A percentile compares a stretch with the other conserved stretches of the same genome.
Evolutionary conservation across 768 basidiomycete species (phyloP).

Genomic region (Cystobasidium tubakii): DNA sequence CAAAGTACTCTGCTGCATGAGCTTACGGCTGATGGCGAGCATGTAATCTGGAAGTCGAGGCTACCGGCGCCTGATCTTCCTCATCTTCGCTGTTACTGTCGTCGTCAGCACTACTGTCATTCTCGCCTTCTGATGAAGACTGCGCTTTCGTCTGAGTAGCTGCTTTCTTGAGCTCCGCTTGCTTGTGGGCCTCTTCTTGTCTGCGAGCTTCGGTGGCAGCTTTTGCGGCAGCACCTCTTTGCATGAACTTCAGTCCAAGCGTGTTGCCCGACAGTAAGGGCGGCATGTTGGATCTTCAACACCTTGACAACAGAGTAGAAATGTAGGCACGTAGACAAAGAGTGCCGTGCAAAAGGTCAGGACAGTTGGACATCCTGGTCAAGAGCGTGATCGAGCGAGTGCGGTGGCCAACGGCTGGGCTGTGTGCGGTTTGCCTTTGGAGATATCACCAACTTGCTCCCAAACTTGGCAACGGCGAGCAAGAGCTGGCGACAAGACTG

Average conservation of each 20-base stretch:
- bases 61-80: not conserved
- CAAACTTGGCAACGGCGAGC: not conserved
- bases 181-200: slow-evolving; percentile 3
- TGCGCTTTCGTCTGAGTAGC: not conserved
- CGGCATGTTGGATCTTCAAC: not conserved
- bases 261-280: not conserved
- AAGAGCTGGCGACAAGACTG: not conserved
- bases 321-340: no score
- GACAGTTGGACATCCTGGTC: not conserved
- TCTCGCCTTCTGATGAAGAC: not conserved
- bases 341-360: no score
- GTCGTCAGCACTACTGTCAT: not conserved
- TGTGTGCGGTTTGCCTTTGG: no score
- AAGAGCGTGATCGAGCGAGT: not conserved
- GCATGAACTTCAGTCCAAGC: slow-evolving; percentile 27
- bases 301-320: no score
- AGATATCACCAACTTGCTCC: not conserved
- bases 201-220: slow-evolving; percentile 1
- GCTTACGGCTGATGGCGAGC: not conserved
- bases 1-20: no score
- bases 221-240: slow-evolving; percentile 19
- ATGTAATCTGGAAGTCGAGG: slow-evolving; percentile 5
- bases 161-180: not conserved
- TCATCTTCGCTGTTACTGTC: not conserved
- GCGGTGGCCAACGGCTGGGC: no score